A percentile compares a stretch with the other conserved stretches of the same genome.
Conservation (phyloP, 2,329 filamentous ascomycete genomes). For the Phyllosticta citrichinensis region DNA sequence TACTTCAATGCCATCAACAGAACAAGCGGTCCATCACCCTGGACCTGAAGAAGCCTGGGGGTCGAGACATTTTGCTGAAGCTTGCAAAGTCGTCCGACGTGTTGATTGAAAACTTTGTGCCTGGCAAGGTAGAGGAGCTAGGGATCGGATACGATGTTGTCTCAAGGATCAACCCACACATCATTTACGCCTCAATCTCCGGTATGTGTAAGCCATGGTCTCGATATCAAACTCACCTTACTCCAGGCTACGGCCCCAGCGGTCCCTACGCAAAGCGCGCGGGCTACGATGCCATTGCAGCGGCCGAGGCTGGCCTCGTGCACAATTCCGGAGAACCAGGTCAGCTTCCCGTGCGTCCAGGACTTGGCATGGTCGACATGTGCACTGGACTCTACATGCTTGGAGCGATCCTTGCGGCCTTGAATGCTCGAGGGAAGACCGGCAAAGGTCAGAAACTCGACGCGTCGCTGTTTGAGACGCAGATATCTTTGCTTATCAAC, state of each 20-base stretch:
- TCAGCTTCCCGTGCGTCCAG: constrained; percentile 32
- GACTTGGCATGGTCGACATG: constrained; percentile 37
- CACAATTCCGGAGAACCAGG: constrained; percentile 35
- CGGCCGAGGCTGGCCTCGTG: constrained; percentile 34
- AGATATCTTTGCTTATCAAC: constrained; percentile 33
- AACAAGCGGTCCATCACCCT: constrained; percentile 33
- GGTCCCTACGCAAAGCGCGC: constrained; percentile 34
- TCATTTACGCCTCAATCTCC: constrained; percentile 36
- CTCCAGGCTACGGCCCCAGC: constrained; percentile 29
- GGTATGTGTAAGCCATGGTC: constrained; percentile 13
- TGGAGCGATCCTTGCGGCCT: constrained; percentile 34
- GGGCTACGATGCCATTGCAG: constrained; percentile 38
- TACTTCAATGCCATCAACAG: constrained; percentile 38
- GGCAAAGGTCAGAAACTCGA: constrained; percentile 36
- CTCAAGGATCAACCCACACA: constrained; percentile 25
- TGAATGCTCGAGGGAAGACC: constrained; percentile 15
- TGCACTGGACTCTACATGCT: constrained; percentile 35
- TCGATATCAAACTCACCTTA: constrained; percentile 20
- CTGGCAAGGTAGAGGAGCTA: constrained; percentile 32
- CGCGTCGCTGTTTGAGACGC: constrained; percentile 36
- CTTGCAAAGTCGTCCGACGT: constrained; percentile 26
- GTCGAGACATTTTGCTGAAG: constrained; percentile 17
- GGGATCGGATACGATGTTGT: constrained; percentile 33
- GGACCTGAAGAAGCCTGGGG: constrained; percentile 31
- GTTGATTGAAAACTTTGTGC: constrained; percentile 36